Percentiles rank a stretch among this genome's conserved stretches.
phyloP scores from a whole-genome alignment of 1,139 yeast species.

The Keqinozyma sinolaborantium region DNA sequence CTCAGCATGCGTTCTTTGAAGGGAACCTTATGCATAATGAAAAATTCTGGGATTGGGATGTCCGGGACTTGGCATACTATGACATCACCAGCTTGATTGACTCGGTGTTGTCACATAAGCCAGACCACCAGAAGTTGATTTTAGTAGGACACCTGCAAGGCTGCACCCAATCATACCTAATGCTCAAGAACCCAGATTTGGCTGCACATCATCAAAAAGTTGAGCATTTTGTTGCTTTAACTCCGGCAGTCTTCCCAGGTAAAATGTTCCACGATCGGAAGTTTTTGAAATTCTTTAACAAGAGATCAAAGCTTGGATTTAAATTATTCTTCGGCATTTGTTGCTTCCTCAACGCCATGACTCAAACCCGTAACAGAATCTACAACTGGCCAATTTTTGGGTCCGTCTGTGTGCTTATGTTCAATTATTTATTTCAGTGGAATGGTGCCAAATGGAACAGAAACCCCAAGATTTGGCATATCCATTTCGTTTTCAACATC shows the following conservation, averaged over 20 bases:
- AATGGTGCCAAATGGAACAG: conserved; percentile 66
- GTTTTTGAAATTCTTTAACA: conserved; percentile 56
- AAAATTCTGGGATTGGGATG: conserved; percentile 81
- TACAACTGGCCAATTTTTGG: conserved; percentile 54
- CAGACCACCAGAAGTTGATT: conserved; percentile 47
- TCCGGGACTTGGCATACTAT: conserved; percentile 69
- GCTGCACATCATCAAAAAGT: conserved; percentile 41
- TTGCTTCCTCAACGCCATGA: conserved; percentile 59
- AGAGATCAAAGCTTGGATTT: conserved; percentile 31
- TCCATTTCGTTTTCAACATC: conserved; percentile 85
- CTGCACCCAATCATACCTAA: conserved; percentile 75
- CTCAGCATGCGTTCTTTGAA: conserved; percentile 48
- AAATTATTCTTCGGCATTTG: conserved; percentile 56
- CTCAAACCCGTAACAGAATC: conserved; percentile 42
- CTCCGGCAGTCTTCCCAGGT: conserved; percentile 93
- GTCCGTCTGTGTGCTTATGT: conserved; percentile 68
- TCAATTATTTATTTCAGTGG: conserved; percentile 86
- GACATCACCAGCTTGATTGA: conserved; percentile 76
- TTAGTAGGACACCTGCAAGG: conserved; percentile 91
- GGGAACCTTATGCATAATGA: conserved; percentile 45
- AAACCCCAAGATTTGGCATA: conserved; percentile 56
- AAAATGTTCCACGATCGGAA: conserved; percentile 53
- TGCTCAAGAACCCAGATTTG: conserved; percentile 40
- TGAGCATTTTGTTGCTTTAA: conserved; percentile 68
- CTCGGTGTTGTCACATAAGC: conserved; percentile 45